Evolutionary conservation across 352 stramenopile species (phyloP), one percentile per base, ranked within the genome.

Genomic region (Globisporangium emineosum): DNA sequence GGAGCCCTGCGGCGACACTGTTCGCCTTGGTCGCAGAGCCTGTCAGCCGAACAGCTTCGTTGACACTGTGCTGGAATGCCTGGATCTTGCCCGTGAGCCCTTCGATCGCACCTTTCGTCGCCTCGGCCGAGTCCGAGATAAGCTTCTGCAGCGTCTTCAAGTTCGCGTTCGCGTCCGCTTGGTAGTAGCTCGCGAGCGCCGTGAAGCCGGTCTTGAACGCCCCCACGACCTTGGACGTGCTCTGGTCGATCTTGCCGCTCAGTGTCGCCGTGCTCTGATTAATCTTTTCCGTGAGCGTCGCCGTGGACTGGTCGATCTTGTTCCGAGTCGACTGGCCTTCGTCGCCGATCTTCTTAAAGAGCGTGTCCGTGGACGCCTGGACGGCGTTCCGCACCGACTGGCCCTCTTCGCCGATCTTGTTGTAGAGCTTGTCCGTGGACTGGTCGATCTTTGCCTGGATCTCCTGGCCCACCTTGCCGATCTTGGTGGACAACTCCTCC

Each of bases 341-440:
- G 4, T 68, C 43, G 17, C 50, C 57, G 32, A 68, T 65, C 50
- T 65, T 65, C 37, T 55, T 33, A 51, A 58, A 65, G 0, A 69
- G 49, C 50, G 57, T 60, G 15, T 61, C 47, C 15, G 63, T 64
- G 32, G 56, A 50, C 3, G 49, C n/a, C 49, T 68, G 42, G 49
- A 68, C 64, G 33, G 60, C 47, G 6, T 29, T 50, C 29, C 64
- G 64, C 3, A 69, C 43, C 50, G 51, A 10, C 15, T 61, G 33
- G 0, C 32, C 57, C 6, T 54, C 57, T 5, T 45, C 35, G 13
- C 63, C 56, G 27, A 64, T 62, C 30, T 57, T 51, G 19, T 35
- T 64, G 23, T 61, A 47, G n/a, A 69, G 50, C 52, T 65, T 52
- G 2, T 30, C 47, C 10, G 64, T 69, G 37, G 27, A 62, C 4